Base-by-base conservation (phyloP, 2,329 filamentous ascomycete genomes). In the Cordyceps tenuipes region DNA sequence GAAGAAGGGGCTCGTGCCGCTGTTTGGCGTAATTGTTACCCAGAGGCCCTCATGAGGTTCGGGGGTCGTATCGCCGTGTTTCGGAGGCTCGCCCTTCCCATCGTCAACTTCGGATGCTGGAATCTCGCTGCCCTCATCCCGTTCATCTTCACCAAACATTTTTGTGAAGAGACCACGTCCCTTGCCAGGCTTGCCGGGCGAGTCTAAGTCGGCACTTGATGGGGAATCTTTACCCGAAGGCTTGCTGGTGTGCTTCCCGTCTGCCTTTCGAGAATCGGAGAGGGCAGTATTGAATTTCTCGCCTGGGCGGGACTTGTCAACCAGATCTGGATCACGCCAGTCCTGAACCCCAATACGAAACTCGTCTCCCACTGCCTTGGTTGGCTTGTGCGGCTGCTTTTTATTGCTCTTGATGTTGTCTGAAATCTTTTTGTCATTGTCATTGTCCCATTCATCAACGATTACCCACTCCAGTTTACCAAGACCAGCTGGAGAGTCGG, bases 1-100 rank as follows among this genome's bases (percentile, higher is more conserved):
- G 66, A 97, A 92, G 76, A 99, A 96, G 0, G 94, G 92, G 66
- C 88, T 95, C 5, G 89, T 88, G 64, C 91, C 93, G 72, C 85
- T 93, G 0, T 91, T 92, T 1, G 92, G 94, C 0, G 91, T 94
- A 59, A 99, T 84, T 8, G 94, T 96, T n/a, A 99, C 91, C 91
- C 91, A 97, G 5, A 99, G 82, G 2, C 91, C 93, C 66, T 94
- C 86, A 43, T 79, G 75, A 17, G 63, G 72, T 31, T 75, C 68
- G 50, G 68, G 67, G 19, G 70, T 66, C 57, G 64, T 61, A n/a
- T 54, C 49, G 4, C 23, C 47, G 21, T 47, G 36, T 19, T 63
- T 60, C 6, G 65, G 58, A 15, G 62, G 39, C 3, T 66, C 63
- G 9, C 63, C 46, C 10, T 71, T 65, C 47, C 67, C 60, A 1